A percentile compares a stretch with the other conserved stretches of the same genome.
Evolutionary conservation across 2,329 filamentous ascomycete genomes (phyloP).

Genomic region (Lasiodiplodia citricola): DNA sequence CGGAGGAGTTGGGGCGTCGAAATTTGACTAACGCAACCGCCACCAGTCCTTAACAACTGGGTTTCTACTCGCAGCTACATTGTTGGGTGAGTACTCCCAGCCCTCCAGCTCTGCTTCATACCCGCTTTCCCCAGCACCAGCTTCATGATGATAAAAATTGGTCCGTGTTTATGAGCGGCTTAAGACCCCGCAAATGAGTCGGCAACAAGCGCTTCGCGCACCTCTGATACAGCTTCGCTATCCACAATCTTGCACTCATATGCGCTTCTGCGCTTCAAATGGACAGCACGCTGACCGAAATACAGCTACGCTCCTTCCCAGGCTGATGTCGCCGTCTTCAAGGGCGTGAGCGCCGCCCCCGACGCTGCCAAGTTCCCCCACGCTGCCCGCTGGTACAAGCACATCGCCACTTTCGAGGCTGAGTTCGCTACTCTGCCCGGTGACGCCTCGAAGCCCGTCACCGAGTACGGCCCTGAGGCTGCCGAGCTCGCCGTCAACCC

Average conservation of each 20-base stretch:
- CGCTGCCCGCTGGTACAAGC: conserved; percentile 98
- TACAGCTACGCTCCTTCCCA: conserved; percentile 74
- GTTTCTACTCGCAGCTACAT: conserved; percentile 80
- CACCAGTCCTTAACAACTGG: conserved; percentile 72
- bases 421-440: conserved; percentile 92
- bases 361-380: conserved; percentile 87
- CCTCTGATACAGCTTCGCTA: conserved; percentile 64
- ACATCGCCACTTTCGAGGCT: conserved; percentile 89
- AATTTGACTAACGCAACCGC: conserved; percentile 27
- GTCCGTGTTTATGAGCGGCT: conserved; percentile 96
- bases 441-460: conserved; percentile 87
- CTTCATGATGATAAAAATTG: conserved; percentile 83
- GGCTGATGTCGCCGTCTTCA: conserved; percentile 95
- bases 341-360: conserved; percentile 79
- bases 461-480: conserved; percentile 87
- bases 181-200: conserved; percentile 90
- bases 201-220: conserved; percentile 76
- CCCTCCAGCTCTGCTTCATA: conserved; percentile 20
- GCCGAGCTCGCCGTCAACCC: conserved; percentile 81
- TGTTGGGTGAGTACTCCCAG: conserved; percentile 70
- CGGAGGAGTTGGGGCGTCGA: conserved; percentile 5
- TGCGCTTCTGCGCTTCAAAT: conserved; percentile 18
- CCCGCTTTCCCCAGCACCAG: conserved; percentile 33
- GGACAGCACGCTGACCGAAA: conserved; percentile 35
- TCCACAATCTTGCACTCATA: neutral